These are phyloP conservation scores for Microbotryum silenes-acaulis DNA, from an alignment of 1,284 basidiomycete species.

Conservation along the genomic window DNA sequence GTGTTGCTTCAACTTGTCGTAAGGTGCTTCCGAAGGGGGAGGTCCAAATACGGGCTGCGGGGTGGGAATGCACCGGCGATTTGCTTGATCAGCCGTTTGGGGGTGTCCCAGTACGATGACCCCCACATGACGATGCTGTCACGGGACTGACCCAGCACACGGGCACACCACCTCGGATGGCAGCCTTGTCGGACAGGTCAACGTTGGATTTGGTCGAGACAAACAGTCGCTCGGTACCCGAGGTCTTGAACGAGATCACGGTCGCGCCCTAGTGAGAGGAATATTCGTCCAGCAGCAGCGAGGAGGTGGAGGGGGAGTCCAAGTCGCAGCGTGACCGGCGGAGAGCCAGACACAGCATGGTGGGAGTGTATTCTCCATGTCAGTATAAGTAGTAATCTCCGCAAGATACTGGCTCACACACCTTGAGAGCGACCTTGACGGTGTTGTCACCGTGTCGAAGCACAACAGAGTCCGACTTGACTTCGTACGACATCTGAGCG, in stretches of 20 bases:
- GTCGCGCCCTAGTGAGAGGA: slow-evolving; percentile 26
- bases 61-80: not conserved
- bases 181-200: slow-evolving; percentile 22
- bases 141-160: slow-evolving; percentile 31
- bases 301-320: slow-evolving; percentile 1
- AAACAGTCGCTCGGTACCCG: slow-evolving; percentile 34
- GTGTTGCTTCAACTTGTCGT: slow-evolving; percentile 36
- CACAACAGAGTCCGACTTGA: not conserved
- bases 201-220: slow-evolving; percentile 25
- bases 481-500: too few relatives aligned
- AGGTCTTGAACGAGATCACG: slow-evolving; percentile 28
- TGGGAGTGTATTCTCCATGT: too few relatives aligned
- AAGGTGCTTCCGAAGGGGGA: slow-evolving; percentile 25
- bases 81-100: too few relatives aligned
- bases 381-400: too few relatives aligned
- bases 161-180: slow-evolving; percentile 36
- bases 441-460: slow-evolving; percentile 12
- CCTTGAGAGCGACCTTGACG: slow-evolving; percentile 16
- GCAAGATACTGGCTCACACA: not conserved
- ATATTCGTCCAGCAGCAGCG: not conserved
- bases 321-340: not conserved
- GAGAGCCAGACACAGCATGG: not conserved
- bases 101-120: not conserved
- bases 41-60: slow-evolving; percentile 34
- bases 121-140: not conserved